These are phyloP conservation scores for Aechmea fasciata DNA, from an alignment of 176 grass and related monocot species.

Conservation along the genomic window DNA sequence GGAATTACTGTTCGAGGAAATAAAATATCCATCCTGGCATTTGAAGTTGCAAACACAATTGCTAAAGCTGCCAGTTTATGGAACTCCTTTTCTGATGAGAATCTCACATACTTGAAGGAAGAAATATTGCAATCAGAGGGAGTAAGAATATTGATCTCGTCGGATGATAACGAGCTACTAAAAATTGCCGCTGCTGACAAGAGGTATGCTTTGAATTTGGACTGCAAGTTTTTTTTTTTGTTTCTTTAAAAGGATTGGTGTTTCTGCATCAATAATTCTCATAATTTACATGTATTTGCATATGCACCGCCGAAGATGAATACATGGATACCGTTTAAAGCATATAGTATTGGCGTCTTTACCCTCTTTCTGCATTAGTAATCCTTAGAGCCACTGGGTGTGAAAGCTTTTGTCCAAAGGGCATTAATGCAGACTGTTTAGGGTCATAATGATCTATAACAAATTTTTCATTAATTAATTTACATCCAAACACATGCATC, in stretches of 20 bases:
- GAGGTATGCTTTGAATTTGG: slow-evolving; percentile 38
- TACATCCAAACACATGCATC: no score
- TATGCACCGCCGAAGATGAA: background rate
- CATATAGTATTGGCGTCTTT: background rate
- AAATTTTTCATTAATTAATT: no score
- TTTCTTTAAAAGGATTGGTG: no score
- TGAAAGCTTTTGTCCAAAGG: no score
- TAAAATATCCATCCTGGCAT: slow-evolving; percentile 67
- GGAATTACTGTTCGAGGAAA: slow-evolving; percentile 55
- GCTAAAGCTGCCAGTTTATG: slow-evolving; percentile 64
- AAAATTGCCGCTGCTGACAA: slow-evolving; percentile 75
- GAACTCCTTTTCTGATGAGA: slow-evolving; percentile 72
- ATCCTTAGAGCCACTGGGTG: no score
- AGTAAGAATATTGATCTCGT: slow-evolving; percentile 53
- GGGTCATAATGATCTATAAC: no score
- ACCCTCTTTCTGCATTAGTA: background rate
- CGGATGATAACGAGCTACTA: slow-evolving; percentile 52
- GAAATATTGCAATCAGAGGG: slow-evolving; percentile 84
- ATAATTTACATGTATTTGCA: background rate
- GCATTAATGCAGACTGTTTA: no score
- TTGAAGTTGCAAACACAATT: slow-evolving; percentile 96
- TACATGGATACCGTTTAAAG: background rate
- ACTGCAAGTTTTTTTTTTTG: slow-evolving; percentile 2
- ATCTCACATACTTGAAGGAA: slow-evolving; percentile 59
- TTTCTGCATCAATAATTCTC: background rate